A percentile compares a stretch with the other conserved stretches of the same genome.
These are phyloP conservation scores for Eleusine indica DNA, from an alignment of 176 grass and related monocot species.

Conservation along the genomic window DNA sequence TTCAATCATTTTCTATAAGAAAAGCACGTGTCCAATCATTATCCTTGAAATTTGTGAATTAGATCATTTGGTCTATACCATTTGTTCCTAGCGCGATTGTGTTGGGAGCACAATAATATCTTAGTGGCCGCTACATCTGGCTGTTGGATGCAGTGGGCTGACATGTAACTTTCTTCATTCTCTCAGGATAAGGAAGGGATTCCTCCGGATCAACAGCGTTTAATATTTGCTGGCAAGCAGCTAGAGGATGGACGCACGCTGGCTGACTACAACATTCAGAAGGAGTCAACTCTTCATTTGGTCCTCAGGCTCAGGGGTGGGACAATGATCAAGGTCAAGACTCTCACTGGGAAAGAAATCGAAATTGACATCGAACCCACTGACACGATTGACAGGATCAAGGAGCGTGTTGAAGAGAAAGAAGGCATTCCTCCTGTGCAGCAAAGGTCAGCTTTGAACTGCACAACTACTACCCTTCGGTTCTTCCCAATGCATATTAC, in stretches of 20 bases:
- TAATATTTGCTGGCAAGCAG: slow-evolving; percentile 90
- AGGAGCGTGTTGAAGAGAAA: slow-evolving; percentile 96
- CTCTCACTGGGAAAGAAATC: slow-evolving; percentile 89
- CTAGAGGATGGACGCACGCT: slow-evolving; percentile 84
- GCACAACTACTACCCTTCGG: neutral
- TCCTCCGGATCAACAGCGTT: slow-evolving; percentile 77
- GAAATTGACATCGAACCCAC: slow-evolving; percentile 91
- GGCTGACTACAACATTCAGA: slow-evolving; percentile 92
- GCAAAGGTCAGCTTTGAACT: slow-evolving; percentile 59
- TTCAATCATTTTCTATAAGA: neutral
- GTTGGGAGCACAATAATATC: neutral
- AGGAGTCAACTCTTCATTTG: slow-evolving; percentile 89
- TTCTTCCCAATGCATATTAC: neutral
- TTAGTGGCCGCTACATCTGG: neutral
- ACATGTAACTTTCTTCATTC: neutral
- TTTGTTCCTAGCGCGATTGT: neutral
- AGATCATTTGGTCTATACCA: neutral
- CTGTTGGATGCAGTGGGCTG: slow-evolving; percentile 1
- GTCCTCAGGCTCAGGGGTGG: slow-evolving; percentile 88
- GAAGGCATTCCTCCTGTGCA: slow-evolving; percentile 97
- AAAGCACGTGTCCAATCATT: neutral
- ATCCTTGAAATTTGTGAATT: neutral
- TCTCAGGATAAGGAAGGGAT: slow-evolving; percentile 87
- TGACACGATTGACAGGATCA: slow-evolving; percentile 84
- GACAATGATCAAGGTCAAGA: slow-evolving; percentile 97